Base-by-base conservation (phyloP, 1,284 basidiomycete species). In the Ceratobasidium sp. region DNA sequence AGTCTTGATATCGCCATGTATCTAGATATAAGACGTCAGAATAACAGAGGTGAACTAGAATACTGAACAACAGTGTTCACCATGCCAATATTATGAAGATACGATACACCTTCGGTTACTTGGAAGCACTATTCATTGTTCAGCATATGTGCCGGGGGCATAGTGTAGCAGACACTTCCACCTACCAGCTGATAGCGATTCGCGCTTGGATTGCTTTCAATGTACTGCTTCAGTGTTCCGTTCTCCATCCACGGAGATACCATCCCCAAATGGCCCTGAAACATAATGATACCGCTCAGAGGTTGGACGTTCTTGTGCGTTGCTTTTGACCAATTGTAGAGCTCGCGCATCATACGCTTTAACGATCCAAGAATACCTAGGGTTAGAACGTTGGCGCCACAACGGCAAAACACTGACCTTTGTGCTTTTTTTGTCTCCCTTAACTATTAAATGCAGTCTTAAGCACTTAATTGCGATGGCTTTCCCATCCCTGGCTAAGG, bases 181-280 rank as follows among this genome's bases (percentile, higher is more conserved):
- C 62, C 4, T 21, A 64, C 62, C 21, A 64, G 26, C 6, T 32
- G 11, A 16, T 50, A 32, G n/a, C 62, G 46, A 18, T 64, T 30
- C 13, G 38, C 32, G 23, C 18, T 18, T 18, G 62, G 47, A 23
- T 64, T 64, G 1, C 50, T 64, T 23, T 32, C 32, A 50, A 64
- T 21, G 49, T 64, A 64, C 14, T 50, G n/a, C 32, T 52, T 23
- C 9, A 64, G 28, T 28, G 32, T 64, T 38, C 62, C 62, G 18
- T 64, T 49, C 13, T 50, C 47, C 62, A 64, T 64, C 62, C 62
- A 64, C 5, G 23, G 32, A 1, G 62, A 64, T 1, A 64, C 62
- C 62, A 64, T 64, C 21, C 62, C 62, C 47, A 64, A 41, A 2
- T 26, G 28, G 8, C 47, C 62, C 32, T 52, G 62, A 43, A 64